Evolutionary conservation across 495 filamentous ascomycete species (phyloP).

Genomic region (Penicillium riverlandense): DNA sequence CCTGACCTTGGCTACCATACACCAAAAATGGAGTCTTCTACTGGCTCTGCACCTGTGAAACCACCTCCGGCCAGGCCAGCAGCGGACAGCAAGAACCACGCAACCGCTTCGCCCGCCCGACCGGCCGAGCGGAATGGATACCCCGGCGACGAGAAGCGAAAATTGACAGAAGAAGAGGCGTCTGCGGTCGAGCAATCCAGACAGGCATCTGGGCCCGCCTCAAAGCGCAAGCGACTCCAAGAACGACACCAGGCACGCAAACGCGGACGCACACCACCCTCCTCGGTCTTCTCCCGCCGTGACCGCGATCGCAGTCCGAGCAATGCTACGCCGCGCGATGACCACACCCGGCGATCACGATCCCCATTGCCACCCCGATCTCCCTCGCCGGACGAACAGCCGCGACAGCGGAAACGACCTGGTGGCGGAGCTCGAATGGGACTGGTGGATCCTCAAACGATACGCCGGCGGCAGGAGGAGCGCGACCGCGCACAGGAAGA

Average conservation of each 20-base stretch:
- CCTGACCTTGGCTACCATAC: too few relatives aligned
- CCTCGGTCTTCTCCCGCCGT: slow-evolving; percentile 35
- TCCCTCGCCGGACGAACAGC: slow-evolving; percentile 31
- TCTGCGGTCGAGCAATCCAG: slow-evolving; percentile 9
- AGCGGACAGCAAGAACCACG: too few relatives aligned
- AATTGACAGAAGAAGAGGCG: slow-evolving; percentile 15
- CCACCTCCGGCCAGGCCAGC: too few relatives aligned
- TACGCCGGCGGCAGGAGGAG: slow-evolving; percentile 59
- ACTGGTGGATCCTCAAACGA: slow-evolving; percentile 59
- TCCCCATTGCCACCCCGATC: slow-evolving; percentile 33
- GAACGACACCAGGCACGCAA: slow-evolving; percentile 38
- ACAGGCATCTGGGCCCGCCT: slow-evolving; percentile 13
- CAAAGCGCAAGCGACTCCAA: slow-evolving; percentile 37
- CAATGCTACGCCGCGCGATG: slow-evolving; percentile 15
- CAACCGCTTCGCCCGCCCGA: neutral
- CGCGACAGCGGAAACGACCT: slow-evolving; percentile 77
- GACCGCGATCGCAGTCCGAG: slow-evolving; percentile 27
- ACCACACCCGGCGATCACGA: slow-evolving; percentile 22
- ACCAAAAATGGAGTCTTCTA: too few relatives aligned
- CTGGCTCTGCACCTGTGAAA: too few relatives aligned
- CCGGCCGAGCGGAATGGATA: slow-evolving; percentile 11
- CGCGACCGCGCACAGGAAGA: slow-evolving; percentile 53
- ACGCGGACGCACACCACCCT: slow-evolving; percentile 28
- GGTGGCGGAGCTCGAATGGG: slow-evolving; percentile 74
- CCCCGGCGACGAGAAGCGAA: slow-evolving; percentile 18